Evolutionary conservation across 176 grass and related monocot genomes (phyloP).

Genomic region (Ananas comosus): DNA sequence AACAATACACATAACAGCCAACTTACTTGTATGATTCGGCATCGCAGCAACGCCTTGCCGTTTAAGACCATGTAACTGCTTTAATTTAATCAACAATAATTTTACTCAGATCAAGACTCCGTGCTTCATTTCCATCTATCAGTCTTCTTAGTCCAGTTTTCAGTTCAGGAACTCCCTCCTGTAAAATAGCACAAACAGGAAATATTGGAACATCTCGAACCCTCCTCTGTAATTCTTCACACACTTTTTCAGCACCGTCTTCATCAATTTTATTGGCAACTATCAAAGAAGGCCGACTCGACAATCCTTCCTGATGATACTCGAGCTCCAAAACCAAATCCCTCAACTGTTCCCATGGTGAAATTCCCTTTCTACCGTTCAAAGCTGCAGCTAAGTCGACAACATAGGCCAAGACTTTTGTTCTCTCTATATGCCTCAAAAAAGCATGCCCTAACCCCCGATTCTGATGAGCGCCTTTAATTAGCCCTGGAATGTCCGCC

Average conservation of each 20-base stretch:
- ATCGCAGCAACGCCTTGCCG: neutral
- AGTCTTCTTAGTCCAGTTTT: constrained; percentile 58
- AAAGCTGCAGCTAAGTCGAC: constrained; percentile 58
- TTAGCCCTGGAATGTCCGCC: constrained; percentile 78
- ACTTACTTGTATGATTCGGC: neutral
- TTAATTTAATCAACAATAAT: constrained; percentile 17
- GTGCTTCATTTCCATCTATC: constrained; percentile 45
- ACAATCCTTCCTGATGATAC: constrained; percentile 67
- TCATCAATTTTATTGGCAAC: constrained; percentile 88
- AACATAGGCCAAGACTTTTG: constrained; percentile 69
- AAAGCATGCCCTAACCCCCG: constrained; percentile 82
- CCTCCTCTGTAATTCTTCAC: constrained; percentile 51
- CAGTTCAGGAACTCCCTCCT: constrained; percentile 59
- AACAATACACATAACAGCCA: neutral
- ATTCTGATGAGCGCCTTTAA: constrained; percentile 78
- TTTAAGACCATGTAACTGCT: neutral
- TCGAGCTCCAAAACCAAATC: constrained; percentile 67
- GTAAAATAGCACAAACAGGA: constrained; percentile 73
- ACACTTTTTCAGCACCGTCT: constrained; percentile 45
- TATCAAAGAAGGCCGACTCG: constrained; percentile 52
- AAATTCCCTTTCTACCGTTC: constrained; percentile 48
- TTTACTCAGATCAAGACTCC: constrained; percentile 42
- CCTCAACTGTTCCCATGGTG: constrained; percentile 65
- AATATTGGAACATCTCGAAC: constrained; percentile 56
- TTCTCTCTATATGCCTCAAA: constrained; percentile 87